Base-by-base conservation (phyloP, 1,139 yeast species). In the Yamadazyma spencermartinsiae region DNA sequence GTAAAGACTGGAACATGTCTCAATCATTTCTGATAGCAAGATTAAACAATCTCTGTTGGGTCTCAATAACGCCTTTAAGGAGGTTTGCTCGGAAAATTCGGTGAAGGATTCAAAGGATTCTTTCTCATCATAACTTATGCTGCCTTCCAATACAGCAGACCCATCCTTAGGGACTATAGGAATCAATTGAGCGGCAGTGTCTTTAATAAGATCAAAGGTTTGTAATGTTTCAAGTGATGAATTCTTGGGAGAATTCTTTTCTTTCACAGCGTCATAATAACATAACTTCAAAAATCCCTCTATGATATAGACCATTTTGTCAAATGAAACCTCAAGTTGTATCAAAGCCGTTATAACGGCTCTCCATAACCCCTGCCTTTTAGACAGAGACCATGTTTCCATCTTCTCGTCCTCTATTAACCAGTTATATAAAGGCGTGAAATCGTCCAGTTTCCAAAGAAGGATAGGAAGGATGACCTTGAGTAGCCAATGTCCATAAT, bases 1-100 rank as follows among this genome's bases (percentile, higher is more conserved):
- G 41, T 63, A 70, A 15, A 76, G 56, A 31, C 61, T 56, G 39
- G 68, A 69, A 41, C 77, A 75, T 1, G 68, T 63, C 9, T 58
- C 61, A 8, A 73, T 56, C 13, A 60, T 55, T 17, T 59, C 54
- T 2, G 51, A 46, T 18, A 69, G 50, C 1, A 45, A 39, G 1
- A 49, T 45, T 1, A 68, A 34, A 5, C 61, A 47, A 6, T 44
- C 44, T 11, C 46, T 45, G 10, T 54, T 50, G 4, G 68, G 66
- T 3, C 45, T 43, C 16, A 61, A 48, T 17, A 61, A 44, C 3
- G 52, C 45, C 15, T 26, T 19, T 11, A 48, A 35, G 14, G 37
- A 13, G n/a, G 44, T 25, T 1, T 23, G 12, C 4, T 29, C 24
- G 2, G 38, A 34, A 32, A 50, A 51, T 6, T 43, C 43, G 12